These are phyloP conservation scores for Pseudogymnoascus sp. DNA, from an alignment of 2,329 filamentous ascomycete species.

Conservation along the genomic window DNA sequence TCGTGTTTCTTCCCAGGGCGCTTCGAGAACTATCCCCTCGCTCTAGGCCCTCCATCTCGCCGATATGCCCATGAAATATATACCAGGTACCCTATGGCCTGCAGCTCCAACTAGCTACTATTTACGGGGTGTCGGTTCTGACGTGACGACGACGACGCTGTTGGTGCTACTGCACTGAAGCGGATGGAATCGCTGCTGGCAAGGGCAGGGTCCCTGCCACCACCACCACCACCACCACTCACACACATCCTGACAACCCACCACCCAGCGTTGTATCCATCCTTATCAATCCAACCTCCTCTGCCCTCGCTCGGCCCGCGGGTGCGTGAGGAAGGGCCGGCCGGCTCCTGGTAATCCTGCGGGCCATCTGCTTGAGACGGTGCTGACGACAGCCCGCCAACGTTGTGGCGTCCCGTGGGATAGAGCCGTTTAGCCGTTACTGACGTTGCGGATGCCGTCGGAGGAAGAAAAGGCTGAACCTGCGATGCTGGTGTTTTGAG, in stretches of 20 bases:
- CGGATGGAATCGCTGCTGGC: not conserved
- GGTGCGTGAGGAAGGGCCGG: not conserved
- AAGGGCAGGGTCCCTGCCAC: not conserved
- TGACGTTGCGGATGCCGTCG: not conserved
- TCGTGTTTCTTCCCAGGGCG: not conserved
- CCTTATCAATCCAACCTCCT: not conserved
- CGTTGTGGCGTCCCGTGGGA: not conserved
- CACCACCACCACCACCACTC: not conserved
- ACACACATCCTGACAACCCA: not conserved
- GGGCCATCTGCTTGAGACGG: not conserved
- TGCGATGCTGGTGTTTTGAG: not conserved
- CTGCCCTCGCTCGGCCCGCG: not conserved
- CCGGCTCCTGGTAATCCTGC: not conserved
- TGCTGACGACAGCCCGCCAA: not conserved
- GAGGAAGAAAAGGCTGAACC: not conserved
- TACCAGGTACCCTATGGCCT: not conserved
- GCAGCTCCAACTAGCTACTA: not conserved
- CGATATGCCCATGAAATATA: not conserved
- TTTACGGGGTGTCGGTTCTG: not conserved
- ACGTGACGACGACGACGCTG: not conserved
- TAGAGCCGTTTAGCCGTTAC: not conserved
- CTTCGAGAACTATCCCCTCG: not conserved
- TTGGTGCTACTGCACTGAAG: not conserved
- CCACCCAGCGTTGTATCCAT: not conserved
- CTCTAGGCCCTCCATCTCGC: not conserved